These are phyloP conservation scores for Xylogone sp. DNA, from an alignment of 2,329 filamentous ascomycete species.

Conservation along the genomic window DNA sequence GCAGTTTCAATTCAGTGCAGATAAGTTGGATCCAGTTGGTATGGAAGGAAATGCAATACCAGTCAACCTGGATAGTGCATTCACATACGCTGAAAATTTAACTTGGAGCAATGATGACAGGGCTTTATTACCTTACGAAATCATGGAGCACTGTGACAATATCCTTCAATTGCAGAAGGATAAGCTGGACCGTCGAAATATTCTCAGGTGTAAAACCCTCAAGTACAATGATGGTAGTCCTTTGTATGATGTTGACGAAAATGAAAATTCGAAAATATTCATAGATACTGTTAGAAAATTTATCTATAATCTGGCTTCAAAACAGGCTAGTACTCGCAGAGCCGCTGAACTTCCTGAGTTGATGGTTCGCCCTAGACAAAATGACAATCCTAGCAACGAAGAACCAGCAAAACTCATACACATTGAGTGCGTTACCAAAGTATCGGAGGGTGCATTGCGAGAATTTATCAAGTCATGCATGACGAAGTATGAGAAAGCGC, in stretches of 20 bases:
- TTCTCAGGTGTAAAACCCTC: slow-evolving; percentile 59
- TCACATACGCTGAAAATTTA: slow-evolving; percentile 72
- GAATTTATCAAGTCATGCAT: slow-evolving; percentile 80
- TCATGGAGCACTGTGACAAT: slow-evolving; percentile 62
- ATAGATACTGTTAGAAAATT: slow-evolving; percentile 74
- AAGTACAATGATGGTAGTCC: slow-evolving; percentile 68
- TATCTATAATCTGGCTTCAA: slow-evolving; percentile 59
- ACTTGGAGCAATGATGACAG: slow-evolving; percentile 77
- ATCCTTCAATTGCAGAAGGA: slow-evolving; percentile 65
- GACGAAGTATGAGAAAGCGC: slow-evolving; percentile 85
- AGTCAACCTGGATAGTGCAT: slow-evolving; percentile 88
- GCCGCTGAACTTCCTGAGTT: slow-evolving; percentile 45
- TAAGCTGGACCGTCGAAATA: slow-evolving; percentile 56
- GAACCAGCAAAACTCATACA: slow-evolving; percentile 25
- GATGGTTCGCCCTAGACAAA: slow-evolving; percentile 25
- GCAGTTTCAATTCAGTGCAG: slow-evolving; percentile 96
- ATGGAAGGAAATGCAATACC: slow-evolving; percentile 95
- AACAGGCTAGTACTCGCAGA: slow-evolving; percentile 51
- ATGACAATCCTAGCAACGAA: slow-evolving; percentile 26
- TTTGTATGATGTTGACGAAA: slow-evolving; percentile 67
- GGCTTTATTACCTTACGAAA: slow-evolving; percentile 70
- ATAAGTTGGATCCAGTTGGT: slow-evolving; percentile 91
- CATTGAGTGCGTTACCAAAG: slow-evolving; percentile 72
- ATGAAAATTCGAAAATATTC: slow-evolving; percentile 80
- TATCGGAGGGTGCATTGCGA: slow-evolving; percentile 69